Evolutionary conservation across 768 basidiomycete species (phyloP).

Genomic region (Mycena sanguinolenta): DNA sequence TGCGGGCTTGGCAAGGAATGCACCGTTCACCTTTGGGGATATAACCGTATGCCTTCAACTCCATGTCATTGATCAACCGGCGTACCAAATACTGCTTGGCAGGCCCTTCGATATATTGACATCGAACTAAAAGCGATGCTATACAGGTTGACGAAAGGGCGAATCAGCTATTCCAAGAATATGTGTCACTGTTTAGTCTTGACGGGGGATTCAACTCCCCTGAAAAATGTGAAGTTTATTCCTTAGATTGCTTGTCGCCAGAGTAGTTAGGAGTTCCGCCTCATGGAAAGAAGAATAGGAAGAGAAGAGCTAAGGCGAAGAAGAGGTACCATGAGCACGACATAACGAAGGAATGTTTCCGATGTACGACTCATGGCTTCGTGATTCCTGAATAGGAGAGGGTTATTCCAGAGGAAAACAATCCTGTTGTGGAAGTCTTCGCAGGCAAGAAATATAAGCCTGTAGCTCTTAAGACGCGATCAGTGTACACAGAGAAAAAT

Average conservation of each 20-base stretch:
- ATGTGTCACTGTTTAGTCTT: not conserved
- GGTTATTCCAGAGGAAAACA: not conserved
- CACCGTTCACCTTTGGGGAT: not conserved
- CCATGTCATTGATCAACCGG: no score
- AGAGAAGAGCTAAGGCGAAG: no score
- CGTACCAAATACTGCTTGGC: not conserved
- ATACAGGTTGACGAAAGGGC: not conserved
- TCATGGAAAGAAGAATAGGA: no score
- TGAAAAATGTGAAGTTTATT: no score
- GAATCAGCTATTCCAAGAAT: not conserved
- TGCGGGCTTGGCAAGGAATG: not conserved
- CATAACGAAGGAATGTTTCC: no score
- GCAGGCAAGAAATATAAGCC: not conserved
- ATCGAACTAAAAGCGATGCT: not conserved
- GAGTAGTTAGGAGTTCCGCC: no score
- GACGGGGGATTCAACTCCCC: not conserved
- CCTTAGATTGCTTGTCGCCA: no score
- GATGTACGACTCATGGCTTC: no score
- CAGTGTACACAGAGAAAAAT: not conserved
- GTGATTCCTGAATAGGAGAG: not conserved
- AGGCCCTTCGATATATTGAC: not conserved
- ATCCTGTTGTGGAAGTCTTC: not conserved
- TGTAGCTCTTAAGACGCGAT: not conserved
- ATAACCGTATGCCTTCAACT: not conserved
- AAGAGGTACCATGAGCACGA: no score